Conservation (phyloP, 768 basidiomycete genomes). For the Scleroderma citrinum region DNA sequence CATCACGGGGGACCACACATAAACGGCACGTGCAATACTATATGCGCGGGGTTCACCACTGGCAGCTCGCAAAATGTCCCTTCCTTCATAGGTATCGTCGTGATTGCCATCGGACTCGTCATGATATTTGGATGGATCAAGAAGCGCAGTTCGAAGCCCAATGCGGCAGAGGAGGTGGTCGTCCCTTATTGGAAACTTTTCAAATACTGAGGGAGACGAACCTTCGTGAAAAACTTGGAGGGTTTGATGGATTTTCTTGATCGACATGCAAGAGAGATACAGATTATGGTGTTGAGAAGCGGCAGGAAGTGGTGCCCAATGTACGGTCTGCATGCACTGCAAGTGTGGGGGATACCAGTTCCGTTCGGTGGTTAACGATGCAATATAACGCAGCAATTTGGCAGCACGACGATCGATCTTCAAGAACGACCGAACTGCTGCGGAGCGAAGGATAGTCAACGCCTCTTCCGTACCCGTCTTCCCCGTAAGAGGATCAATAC, state of each 20-base stretch:
- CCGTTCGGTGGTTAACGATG: slow-evolving; percentile 25
- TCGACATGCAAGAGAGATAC: slow-evolving; percentile 14
- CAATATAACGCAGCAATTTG: slow-evolving; percentile 25
- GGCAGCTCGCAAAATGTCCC: slow-evolving; percentile 1
- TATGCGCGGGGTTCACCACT: slow-evolving; percentile 14
- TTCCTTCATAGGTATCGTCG: neutral
- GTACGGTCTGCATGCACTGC: slow-evolving; percentile 31
- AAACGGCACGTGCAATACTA: slow-evolving; percentile 8
- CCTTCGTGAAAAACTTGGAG: slow-evolving; percentile 4
- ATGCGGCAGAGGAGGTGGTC: slow-evolving; percentile 11
- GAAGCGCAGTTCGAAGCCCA: slow-evolving; percentile 6
- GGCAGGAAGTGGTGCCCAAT: slow-evolving; percentile 21
- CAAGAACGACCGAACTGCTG: slow-evolving; percentile 33
- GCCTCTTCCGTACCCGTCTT: slow-evolving; percentile 18
- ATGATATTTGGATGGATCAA: slow-evolving; percentile 7
- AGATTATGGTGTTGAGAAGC: slow-evolving; percentile 27
- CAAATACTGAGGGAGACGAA: slow-evolving; percentile 1
- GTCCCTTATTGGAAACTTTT: slow-evolving; percentile 10
- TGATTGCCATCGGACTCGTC: neutral
- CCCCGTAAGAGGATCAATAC: neutral
- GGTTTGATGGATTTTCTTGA: slow-evolving; percentile 15
- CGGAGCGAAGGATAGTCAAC: slow-evolving; percentile 29
- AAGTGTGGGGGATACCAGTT: slow-evolving; percentile 31
- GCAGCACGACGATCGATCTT: slow-evolving; percentile 20
- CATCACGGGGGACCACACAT: neutral